Base-by-base conservation (phyloP, 371 early-diverging fungal genomes). In the Dipsacomyces acuminosporus region DNA sequence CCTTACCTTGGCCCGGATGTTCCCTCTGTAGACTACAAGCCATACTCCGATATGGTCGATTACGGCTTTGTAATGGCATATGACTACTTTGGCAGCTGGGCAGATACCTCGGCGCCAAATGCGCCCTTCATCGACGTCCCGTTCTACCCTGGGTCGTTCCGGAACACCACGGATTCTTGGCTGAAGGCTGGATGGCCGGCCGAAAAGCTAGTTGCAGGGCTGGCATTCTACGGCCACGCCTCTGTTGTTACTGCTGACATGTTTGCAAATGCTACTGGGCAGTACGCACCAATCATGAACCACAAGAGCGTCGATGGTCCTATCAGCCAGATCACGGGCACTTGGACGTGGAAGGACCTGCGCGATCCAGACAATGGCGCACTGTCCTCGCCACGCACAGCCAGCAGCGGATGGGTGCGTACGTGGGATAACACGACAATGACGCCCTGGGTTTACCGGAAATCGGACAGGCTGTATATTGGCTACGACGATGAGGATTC, bases 211-310 rank as follows among this genome's bases (percentile, higher is more conserved):
- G 81, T 80, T 0, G 76, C 81, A 17, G 89, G 89, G 13, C 66
- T 82, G 14, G 81, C 86, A 0, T 84, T 82, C 61, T 86, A 88
- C 64, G 90, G 90, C 23, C 82, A 83, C 51, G 63, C 84, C 0
- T 74, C 83, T 20, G 73, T 75, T 7, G 71, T 78, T 0, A 63
- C 75, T 21, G 71, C 54, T 2, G 73, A 82, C 41, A 85, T 84
- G 82, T 53, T 60, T 0, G 54, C 54, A 14, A 57, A 58, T 33
- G 46, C 51, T 5, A 55, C 64, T 35, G 54, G 51, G 56, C 62
- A 64, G 52, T 73, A 56, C 41, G 61, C 58, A 34, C 48, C 56
- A n/a, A 74, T 64, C 22, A 21, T 24, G 48, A 59, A 64, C 53
- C 70, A 64, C 50, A 57, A 48, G 9, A 46, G 63, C 8, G 54